These are phyloP conservation scores for Aspergillus intermedius DNA, from an alignment of 2,329 filamentous ascomycete genomes.

Conservation along the genomic window DNA sequence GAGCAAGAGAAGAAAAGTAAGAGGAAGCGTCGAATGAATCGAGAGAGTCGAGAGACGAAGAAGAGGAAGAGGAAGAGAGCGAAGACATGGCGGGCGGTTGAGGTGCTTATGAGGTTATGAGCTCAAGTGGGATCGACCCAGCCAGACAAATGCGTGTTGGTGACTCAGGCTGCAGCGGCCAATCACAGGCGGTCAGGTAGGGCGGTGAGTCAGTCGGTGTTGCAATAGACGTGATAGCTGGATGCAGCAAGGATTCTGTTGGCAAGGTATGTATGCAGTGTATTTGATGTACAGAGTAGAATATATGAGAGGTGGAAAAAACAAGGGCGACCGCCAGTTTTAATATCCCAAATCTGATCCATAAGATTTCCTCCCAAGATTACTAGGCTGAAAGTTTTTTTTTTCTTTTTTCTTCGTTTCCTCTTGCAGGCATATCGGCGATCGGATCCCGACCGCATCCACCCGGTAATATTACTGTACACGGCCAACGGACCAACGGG, in stretches of 20 bases:
- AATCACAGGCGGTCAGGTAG: constrained; percentile 17
- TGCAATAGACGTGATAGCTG: no score
- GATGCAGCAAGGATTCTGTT: background rate
- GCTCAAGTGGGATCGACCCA: background rate
- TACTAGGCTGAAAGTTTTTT: constrained; percentile 6
- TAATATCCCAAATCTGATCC: background rate
- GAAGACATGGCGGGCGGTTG: constrained; percentile 20
- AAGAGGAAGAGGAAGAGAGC: constrained; percentile 11
- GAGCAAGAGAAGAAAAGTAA: constrained; percentile 36
- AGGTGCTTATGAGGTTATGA: constrained; percentile 11
- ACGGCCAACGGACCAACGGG: background rate
- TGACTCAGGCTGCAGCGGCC: constrained; percentile 26
- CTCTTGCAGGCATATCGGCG: background rate
- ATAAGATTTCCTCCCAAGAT: background rate
- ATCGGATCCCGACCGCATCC: background rate
- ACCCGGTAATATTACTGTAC: background rate
- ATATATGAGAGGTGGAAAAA: background rate
- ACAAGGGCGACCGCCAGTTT: background rate
- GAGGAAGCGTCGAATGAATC: constrained; percentile 23
- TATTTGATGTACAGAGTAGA: background rate
- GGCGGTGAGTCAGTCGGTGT: constrained; percentile 19
- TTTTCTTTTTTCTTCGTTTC: constrained; percentile 1
- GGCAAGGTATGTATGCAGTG: background rate
- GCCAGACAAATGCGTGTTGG: constrained; percentile 4
- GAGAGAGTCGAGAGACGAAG: constrained; percentile 19